Percentiles rank a stretch among this genome's conserved stretches.
These are phyloP conservation scores for Mycena albidolilacea DNA, from an alignment of 768 basidiomycete species.

Conservation along the genomic window DNA sequence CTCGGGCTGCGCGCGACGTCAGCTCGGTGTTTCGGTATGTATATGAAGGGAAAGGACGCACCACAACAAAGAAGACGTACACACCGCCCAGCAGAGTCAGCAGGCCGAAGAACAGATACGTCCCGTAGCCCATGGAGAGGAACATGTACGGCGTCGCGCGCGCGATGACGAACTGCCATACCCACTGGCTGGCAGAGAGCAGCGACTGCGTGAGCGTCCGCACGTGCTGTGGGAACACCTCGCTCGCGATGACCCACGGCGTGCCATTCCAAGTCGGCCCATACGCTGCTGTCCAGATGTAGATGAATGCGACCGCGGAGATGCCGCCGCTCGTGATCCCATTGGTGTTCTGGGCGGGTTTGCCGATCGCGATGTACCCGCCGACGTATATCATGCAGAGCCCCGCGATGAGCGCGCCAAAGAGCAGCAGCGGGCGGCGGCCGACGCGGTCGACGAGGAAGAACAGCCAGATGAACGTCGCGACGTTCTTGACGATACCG, in stretches of 20 bases:
- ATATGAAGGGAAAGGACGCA: neutral
- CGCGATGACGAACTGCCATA: conserved; percentile 29
- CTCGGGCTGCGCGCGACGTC: conserved; percentile 6
- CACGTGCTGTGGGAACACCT: conserved; percentile 30
- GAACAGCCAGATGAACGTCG: conserved; percentile 34
- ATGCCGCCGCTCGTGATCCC: conserved; percentile 25
- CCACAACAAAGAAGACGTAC: conserved; percentile 20
- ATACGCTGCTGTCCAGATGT: conserved; percentile 29
- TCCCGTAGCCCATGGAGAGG: conserved; percentile 23
- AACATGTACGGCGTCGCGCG: conserved; percentile 32
- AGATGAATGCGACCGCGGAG: conserved; percentile 29
- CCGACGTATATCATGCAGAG: conserved; percentile 28
- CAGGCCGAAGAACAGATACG: conserved; percentile 21
- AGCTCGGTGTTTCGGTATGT: neutral
- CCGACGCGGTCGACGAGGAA: conserved; percentile 26
- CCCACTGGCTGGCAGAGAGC: conserved; percentile 26
- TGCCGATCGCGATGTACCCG: conserved; percentile 29
- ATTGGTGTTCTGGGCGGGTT: neutral
- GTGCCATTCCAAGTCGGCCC: conserved; percentile 45
- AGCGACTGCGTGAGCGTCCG: conserved; percentile 26
- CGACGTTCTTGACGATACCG: conserved; percentile 53
- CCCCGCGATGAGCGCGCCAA: conserved; percentile 17
- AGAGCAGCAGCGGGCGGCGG: conserved; percentile 12
- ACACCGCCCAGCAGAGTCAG: conserved; percentile 14
- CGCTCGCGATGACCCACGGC: conserved; percentile 49